Conservation (phyloP, 176 grass and related monocot species). For the Rhynchospora pubera region DNA sequence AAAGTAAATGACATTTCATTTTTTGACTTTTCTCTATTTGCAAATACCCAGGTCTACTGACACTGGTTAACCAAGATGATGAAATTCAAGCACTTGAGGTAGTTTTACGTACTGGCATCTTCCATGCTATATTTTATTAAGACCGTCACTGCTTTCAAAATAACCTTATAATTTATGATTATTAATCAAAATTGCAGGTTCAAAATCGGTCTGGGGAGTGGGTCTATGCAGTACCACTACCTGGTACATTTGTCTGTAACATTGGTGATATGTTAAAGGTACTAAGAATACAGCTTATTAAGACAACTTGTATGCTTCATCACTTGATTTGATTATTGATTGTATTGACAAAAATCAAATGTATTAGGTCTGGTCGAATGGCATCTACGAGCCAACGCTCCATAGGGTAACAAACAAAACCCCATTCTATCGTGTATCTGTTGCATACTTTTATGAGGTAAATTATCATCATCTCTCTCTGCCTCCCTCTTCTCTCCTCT, state of each 20-base stretch:
- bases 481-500: not conserved
- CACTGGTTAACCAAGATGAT: conserved; percentile 91
- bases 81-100: conserved; percentile 88
- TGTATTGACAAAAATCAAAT: not conserved
- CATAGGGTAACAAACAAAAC: conserved; percentile 74
- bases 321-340: not conserved
- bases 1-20: not conserved
- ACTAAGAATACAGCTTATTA: not conserved
- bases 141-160: not conserved
- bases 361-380: conserved; percentile 81
- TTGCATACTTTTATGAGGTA: conserved; percentile 88
- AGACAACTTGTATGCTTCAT: not conserved
- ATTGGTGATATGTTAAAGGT: conserved; percentile 97
- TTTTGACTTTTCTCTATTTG: not conserved
- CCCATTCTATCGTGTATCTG: conserved; percentile 65
- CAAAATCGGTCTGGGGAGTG: conserved; percentile 71
- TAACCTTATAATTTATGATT: not conserved
- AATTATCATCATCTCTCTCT: not conserved
- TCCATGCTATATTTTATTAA: not conserved
- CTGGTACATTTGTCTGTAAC: conserved; percentile 87
- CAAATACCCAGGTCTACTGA: conserved; percentile 57
- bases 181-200: conserved; percentile 33
- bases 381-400: conserved; percentile 79
- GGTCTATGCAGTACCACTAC: conserved; percentile 71
- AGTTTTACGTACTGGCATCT: conserved; percentile 13